Evolutionary conservation across 1,139 yeast species (phyloP).

Genomic region (Saccharomyces hybrid): DNA sequence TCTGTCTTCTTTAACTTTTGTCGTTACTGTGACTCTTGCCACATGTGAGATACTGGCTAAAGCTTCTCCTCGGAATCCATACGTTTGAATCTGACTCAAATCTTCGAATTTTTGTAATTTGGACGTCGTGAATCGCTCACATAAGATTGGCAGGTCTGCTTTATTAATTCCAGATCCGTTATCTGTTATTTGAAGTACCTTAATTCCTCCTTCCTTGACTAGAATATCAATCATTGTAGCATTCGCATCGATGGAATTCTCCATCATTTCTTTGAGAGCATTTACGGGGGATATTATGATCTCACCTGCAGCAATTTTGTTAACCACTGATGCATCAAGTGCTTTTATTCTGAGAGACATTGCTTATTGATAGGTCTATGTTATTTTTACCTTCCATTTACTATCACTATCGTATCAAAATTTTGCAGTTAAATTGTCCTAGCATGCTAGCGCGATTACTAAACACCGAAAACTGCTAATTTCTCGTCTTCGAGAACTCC

Average conservation of each 20-base stretch:
- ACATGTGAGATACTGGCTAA: slow-evolving; percentile 62
- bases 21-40: slow-evolving; percentile 63
- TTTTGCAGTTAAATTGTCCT: background rate
- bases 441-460: background rate
- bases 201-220: slow-evolving; percentile 58
- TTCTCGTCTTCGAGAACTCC: background rate
- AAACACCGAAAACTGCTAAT: background rate
- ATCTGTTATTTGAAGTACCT: slow-evolving; percentile 58
- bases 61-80: slow-evolving; percentile 83
- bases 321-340: slow-evolving; percentile 48
- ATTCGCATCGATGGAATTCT: slow-evolving; percentile 72
- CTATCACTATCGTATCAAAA: background rate
- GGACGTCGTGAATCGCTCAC: slow-evolving; percentile 67
- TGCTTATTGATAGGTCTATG: background rate
- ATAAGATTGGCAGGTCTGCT: slow-evolving; percentile 51
- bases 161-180: slow-evolving; percentile 66
- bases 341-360: slow-evolving; percentile 14
- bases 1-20: slow-evolving; percentile 52
- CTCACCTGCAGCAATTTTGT: slow-evolving; percentile 95
- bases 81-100: slow-evolving; percentile 43
- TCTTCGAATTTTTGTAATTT: slow-evolving; percentile 50
- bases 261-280: slow-evolving; percentile 68
- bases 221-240: slow-evolving; percentile 55
- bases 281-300: slow-evolving; percentile 90
- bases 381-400: background rate